These are phyloP conservation scores for Camellia granthamiana DNA, from an alignment of 148 eudicot species.

Conservation along the genomic window DNA sequence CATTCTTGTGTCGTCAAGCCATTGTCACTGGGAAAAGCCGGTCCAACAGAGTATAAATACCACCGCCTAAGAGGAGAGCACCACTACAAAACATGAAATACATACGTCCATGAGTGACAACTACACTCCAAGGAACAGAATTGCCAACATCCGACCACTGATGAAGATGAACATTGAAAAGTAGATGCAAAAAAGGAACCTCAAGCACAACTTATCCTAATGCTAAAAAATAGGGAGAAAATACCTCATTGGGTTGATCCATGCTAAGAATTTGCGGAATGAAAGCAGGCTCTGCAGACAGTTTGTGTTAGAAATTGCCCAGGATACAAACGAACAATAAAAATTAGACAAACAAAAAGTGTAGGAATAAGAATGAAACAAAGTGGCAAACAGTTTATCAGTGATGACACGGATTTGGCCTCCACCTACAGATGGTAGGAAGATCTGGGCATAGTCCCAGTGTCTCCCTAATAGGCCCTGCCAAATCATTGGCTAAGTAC, in stretches of 20 bases:
- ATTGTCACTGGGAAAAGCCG: conserved; percentile 66
- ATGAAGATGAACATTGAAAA: background rate
- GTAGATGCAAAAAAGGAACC: background rate
- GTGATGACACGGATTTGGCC: background rate
- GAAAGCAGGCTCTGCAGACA: conserved; percentile 81
- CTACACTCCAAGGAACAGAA: background rate
- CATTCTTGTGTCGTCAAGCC: conserved; percentile 20
- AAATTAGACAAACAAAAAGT: background rate
- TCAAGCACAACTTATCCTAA: background rate
- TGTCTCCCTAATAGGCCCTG: background rate
- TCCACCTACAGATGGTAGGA: background rate
- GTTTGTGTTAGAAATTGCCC: background rate
- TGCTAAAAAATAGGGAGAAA: background rate
- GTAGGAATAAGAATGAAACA: background rate
- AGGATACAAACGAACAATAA: background rate
- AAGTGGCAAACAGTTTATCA: background rate
- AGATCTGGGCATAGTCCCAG: background rate
- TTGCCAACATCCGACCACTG: background rate
- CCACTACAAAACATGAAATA: conserved; percentile 50
- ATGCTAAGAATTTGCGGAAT: conserved; percentile 93
- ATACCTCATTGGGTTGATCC: conserved; percentile 95
- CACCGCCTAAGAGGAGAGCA: conserved; percentile 88
- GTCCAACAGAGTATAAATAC: conserved; percentile 76
- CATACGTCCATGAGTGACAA: background rate
- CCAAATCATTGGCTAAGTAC: background rate